phyloP scores from a whole-genome alignment of 2,329 filamentous ascomycete species.

The Neofusicoccum sp. region DNA sequence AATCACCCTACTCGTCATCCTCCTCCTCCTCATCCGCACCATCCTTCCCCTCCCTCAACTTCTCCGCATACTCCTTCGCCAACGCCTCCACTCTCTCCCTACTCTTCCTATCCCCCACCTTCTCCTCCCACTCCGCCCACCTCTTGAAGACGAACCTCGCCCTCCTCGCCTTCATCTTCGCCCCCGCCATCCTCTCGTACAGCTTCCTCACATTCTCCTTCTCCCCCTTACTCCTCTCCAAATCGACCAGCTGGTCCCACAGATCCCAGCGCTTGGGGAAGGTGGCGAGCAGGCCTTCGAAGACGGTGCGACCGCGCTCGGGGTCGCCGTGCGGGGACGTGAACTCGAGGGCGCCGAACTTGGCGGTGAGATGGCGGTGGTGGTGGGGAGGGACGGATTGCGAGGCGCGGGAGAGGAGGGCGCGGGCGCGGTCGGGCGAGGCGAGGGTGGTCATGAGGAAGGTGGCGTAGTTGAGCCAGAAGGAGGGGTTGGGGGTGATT shows the following conservation, averaged over 20 bases:
- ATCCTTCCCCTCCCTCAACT: conserved; percentile 22
- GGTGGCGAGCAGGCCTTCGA: conserved; percentile 78
- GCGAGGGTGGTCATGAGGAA: conserved; percentile 78
- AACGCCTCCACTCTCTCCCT: conserved; percentile 68
- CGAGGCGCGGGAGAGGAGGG: conserved; percentile 76
- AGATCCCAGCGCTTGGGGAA: conserved; percentile 89
- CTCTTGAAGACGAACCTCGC: conserved; percentile 87
- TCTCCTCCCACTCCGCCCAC: conserved; percentile 86
- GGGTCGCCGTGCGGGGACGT: conserved; percentile 76
- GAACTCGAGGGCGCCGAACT: conserved; percentile 92
- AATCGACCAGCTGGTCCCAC: conserved; percentile 87
- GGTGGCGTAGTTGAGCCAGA: conserved; percentile 93
- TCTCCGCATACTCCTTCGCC: conserved; percentile 68
- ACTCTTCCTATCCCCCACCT: conserved; percentile 64
- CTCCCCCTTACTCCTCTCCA: conserved; percentile 61
- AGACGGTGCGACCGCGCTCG: conserved; percentile 91
- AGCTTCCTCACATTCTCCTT: conserved; percentile 66
- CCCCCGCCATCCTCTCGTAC: conserved; percentile 72
- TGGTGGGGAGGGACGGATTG: conserved; percentile 73
- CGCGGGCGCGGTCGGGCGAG: conserved; percentile 70
- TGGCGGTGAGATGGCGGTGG: conserved; percentile 73
- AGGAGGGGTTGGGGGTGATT: conserved; percentile 71
- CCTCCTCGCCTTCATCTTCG: conserved; percentile 71
- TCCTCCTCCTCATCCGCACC: conserved; percentile 24
- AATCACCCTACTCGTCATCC: conserved; percentile 26